Percentiles rank a stretch among this genome's conserved stretches.
phyloP scores from a whole-genome alignment of 2,329 filamentous ascomycete species.

The Juglanconis oblonga region DNA sequence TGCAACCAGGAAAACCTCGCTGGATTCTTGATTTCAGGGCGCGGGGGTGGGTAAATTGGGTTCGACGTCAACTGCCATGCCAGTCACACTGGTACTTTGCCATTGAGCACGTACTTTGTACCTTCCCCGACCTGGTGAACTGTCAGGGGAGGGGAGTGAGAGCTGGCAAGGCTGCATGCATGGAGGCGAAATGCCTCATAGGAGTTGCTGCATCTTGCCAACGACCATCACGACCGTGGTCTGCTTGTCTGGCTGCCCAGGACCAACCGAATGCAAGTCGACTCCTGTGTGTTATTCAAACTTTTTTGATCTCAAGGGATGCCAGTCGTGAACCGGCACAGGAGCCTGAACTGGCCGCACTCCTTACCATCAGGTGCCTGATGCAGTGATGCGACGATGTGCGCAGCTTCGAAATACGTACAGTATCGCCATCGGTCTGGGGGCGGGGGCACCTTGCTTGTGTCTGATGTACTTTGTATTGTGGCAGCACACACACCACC shows the following conservation, averaged over 20 bases:
- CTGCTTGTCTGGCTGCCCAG: neutral
- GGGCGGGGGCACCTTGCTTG: no score
- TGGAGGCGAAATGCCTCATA: constrained; percentile 15
- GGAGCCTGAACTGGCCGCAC: no score
- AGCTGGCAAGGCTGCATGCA: constrained; percentile 10
- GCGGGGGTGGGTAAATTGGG: neutral
- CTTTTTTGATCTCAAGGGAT: no score
- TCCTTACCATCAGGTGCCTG: no score
- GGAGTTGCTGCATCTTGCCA: constrained; percentile 15
- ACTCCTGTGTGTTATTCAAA: neutral
- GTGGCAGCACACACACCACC: neutral
- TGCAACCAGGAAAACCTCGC: constrained; percentile 1
- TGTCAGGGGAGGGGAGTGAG: neutral
- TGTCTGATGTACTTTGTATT: no score
- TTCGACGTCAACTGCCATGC: neutral
- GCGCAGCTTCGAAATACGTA: no score
- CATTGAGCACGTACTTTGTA: neutral
- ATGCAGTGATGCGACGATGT: no score
- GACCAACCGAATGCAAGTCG: neutral
- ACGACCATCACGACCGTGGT: constrained; percentile 12
- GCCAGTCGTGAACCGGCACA: no score
- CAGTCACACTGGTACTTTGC: neutral
- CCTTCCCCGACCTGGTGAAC: neutral
- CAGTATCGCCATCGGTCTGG: no score
- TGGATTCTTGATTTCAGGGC: neutral